These are phyloP conservation scores for Hemisphaericaspora xylofermentans DNA, from an alignment of 1,139 yeast genomes.

Conservation along the genomic window DNA sequence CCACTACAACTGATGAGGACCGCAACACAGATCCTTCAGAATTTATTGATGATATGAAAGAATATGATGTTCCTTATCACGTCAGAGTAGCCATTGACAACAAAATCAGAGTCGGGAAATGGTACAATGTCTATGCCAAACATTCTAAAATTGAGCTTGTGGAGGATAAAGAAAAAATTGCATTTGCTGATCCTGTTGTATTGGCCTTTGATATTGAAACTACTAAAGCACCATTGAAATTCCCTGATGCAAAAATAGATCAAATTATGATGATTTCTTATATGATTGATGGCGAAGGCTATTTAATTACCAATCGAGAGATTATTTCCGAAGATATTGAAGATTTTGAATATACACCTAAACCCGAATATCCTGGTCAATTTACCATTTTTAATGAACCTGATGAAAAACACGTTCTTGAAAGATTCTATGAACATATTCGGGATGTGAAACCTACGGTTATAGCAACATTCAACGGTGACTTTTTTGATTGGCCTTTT, in stretches of 20 bases:
- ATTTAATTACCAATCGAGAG: constrained; percentile 87
- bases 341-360: constrained; percentile 97
- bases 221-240: constrained; percentile 92
- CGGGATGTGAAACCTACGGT: constrained; percentile 89
- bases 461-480: constrained; percentile 97
- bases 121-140: constrained; percentile 80
- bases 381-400: constrained; percentile 90
- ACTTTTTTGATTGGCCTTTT: constrained; percentile 99
- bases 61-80: constrained; percentile 95
- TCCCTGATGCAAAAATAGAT: constrained; percentile 91
- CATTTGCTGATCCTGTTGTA: constrained; percentile 97
- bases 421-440: constrained; percentile 85
- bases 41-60: constrained; percentile 76
- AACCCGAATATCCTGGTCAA: constrained; percentile 89
- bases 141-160: constrained; percentile 55
- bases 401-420: constrained; percentile 73
- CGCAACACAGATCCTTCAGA: constrained; percentile 56
- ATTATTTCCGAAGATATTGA: constrained; percentile 93
- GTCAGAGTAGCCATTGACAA: constrained; percentile 92
- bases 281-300: constrained; percentile 99
- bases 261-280: constrained; percentile 99
- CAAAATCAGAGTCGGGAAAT: constrained; percentile 86
- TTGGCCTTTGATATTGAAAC: constrained; percentile 98
- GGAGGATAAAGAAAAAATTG: constrained; percentile 73
- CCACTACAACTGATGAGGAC: constrained; percentile 14